A percentile compares a stretch with the other conserved stretches of the same genome.
These are phyloP conservation scores for Ramalina intermedia DNA, from an alignment of 495 filamentous ascomycete genomes.

Conservation along the genomic window DNA sequence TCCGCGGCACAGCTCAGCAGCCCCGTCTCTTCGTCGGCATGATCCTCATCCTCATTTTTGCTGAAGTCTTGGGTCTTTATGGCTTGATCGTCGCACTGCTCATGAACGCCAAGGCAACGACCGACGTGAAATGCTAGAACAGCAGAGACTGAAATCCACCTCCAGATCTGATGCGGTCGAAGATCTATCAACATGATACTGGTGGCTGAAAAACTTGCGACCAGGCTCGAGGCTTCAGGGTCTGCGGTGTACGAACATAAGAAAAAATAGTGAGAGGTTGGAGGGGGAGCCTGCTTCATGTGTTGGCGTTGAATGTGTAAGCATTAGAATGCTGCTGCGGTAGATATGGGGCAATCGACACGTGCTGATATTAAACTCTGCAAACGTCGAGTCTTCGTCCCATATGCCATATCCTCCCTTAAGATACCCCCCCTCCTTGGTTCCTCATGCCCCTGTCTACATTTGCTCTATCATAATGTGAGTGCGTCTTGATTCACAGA, in stretches of 20 bases:
- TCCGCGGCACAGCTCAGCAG: constrained; percentile 94
- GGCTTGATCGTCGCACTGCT: constrained; percentile 95
- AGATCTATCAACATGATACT: no score
- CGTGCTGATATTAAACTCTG: neutral
- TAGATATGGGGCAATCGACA: constrained; percentile 1
- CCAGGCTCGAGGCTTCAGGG: no score
- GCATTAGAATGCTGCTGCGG: constrained; percentile 1
- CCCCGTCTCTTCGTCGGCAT: constrained; percentile 97
- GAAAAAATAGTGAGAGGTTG: neutral
- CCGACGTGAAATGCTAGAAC: constrained; percentile 30
- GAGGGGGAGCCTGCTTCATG: neutral
- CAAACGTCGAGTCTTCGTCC: no score
- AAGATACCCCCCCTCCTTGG: no score
- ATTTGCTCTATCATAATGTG: neutral
- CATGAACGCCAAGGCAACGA: constrained; percentile 78
- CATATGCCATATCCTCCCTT: no score
- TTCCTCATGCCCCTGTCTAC: neutral
- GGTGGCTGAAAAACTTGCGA: no score
- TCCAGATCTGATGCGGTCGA: no score
- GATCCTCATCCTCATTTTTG: constrained; percentile 99
- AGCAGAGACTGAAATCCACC: no score
- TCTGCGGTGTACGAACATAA: no score
- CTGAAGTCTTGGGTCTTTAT: constrained; percentile 99
- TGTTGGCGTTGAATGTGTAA: neutral
- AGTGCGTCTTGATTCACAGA: neutral